phyloP scores from a whole-genome alignment of 169 alveolate genomes.

The Eimeria acervulina region DNA sequence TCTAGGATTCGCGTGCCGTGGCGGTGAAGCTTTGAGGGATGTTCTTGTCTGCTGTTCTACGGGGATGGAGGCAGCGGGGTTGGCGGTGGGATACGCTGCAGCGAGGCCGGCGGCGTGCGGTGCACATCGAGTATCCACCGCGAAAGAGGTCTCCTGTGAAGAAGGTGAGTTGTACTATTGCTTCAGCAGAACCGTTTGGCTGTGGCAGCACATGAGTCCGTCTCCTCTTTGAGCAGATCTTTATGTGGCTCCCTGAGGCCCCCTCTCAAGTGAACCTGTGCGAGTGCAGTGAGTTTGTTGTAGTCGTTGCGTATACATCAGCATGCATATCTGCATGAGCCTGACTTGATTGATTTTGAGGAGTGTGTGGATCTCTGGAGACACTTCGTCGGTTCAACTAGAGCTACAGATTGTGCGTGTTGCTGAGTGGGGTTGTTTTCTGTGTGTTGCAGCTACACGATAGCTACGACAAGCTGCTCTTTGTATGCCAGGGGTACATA shows the following conservation, averaged over 20 bases:
- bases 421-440: neutral
- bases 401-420: neutral
- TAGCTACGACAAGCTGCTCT: conserved; percentile 78
- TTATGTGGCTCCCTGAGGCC: neutral
- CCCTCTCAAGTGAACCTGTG: neutral
- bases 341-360: neutral
- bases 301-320: neutral
- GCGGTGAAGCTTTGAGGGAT: neutral
- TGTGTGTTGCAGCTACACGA: conserved; percentile 77
- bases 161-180: conserved; percentile 45
- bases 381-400: neutral
- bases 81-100: conserved; percentile 81
- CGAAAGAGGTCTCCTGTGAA: conserved; percentile 75
- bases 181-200: neutral
- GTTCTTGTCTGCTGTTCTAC: conserved; percentile 11
- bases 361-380: neutral
- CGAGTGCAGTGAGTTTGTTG: neutral
- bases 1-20: neutral
- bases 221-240: neutral
- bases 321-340: neutral
- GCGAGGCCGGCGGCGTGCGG: conserved; percentile 80
- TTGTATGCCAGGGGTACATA: conserved; percentile 83
- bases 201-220: neutral
- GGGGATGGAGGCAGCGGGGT: conserved; percentile 82
- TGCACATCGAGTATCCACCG: conserved; percentile 84